Base-by-base conservation (phyloP, 768 basidiomycete species). In the Kwoniella pini region DNA sequence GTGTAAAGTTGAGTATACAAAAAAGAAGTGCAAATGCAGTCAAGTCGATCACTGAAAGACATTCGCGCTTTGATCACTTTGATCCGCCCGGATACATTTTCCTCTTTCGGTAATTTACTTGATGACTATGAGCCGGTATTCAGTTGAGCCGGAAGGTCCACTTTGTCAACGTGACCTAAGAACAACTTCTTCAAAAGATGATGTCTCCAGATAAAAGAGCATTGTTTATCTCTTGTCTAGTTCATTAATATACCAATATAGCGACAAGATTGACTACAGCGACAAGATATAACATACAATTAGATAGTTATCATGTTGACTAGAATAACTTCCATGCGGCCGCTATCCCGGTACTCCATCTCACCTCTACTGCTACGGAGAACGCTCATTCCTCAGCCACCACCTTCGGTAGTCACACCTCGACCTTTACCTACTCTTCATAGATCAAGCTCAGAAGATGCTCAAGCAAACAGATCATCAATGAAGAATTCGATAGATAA, bases 351-450 rank as follows among this genome's bases (percentile, higher is more conserved):
- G 5, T 17, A 26, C 0, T 12, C n/a, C 26, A 15, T 10, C 54
- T 26, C 39, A 12, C 11, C 53, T 15, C n/a, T 42, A 40, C 10
- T 44, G 9, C 26, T 26, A 22, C 49, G 51, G 12, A 51, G 72
- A 39, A 70, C 68, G 10, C 59, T 75, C 21, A 72, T 75, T 33
- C 45, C 70, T 11, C 70, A 70, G 53, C 68, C 72, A 4, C 62
- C 64, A 15, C 57, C 48, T 7, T 60, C 64, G 3, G 42, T 63
- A 21, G 61, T 71, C 11, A 19, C 64, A 17, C 57, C 68, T 26
- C 57, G 63, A 19, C 68, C 73, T 7, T 60, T 75, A 3, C 62
- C 66, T 11, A 67, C 66, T 9, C 54, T 31, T 30, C 33, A 67
- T 22, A 28, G 43, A n/a, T 22, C 68, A 2, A 50, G 22, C 1